Evolutionary conservation across 495 filamentous ascomycete genomes (phyloP).

Genomic region (Trichoderma erinaceum): DNA sequence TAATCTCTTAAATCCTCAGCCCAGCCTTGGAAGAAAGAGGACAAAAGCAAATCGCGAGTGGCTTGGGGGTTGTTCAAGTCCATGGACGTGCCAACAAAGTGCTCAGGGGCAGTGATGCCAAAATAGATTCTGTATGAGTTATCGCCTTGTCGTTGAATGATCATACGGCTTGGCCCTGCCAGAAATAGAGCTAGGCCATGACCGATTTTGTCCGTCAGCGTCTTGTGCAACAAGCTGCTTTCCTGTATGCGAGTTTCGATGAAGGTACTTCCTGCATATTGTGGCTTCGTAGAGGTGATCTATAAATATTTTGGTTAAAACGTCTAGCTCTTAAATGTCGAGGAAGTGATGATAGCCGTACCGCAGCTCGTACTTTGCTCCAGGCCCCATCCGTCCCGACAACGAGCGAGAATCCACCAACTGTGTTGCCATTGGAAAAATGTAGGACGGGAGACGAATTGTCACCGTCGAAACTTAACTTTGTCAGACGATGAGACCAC

Average conservation of each 20-base stretch:
- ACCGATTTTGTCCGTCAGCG: too few species aligned
- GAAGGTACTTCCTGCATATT: slow-evolving; percentile 32
- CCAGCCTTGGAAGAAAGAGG: slow-evolving; percentile 24
- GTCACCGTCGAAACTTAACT: slow-evolving; percentile 15
- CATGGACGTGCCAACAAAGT: slow-evolving; percentile 31
- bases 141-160: too few species aligned
- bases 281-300: slow-evolving; percentile 33
- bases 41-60: slow-evolving; percentile 13
- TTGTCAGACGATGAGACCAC: slow-evolving; percentile 22
- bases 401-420: slow-evolving; percentile 43
- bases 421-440: slow-evolving; percentile 28
- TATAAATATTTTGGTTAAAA: too few species aligned
- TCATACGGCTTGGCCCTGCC: too few species aligned
- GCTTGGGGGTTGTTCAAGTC: slow-evolving; percentile 35
- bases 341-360: slow-evolving; percentile 36
- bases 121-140: slow-evolving; percentile 29
- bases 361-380: slow-evolving; percentile 48
- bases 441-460: slow-evolving; percentile 29
- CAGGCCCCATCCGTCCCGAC: slow-evolving; percentile 61
- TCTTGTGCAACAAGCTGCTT: too few species aligned
- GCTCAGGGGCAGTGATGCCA: slow-evolving; percentile 22
- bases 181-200: too few species aligned
- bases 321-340: too few species aligned
- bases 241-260: slow-evolving; percentile 33
- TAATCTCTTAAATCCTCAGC: slow-evolving; percentile 27